Percentiles rank a stretch among this genome's conserved stretches.
phyloP scores from a whole-genome alignment of 164 flowering plant species.

The Sedum album region DNA sequence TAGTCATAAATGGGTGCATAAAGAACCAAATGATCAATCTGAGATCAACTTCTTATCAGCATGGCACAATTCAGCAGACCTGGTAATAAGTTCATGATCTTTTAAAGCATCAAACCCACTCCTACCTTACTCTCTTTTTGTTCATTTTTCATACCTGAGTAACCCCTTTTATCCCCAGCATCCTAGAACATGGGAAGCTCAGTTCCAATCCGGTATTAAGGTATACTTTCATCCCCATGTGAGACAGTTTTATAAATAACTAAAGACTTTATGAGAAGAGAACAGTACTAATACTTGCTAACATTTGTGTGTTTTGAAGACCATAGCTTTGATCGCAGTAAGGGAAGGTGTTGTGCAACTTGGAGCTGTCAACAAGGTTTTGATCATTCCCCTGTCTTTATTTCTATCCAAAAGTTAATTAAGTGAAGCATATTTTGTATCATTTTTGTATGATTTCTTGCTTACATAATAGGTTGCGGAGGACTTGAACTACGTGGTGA shows the following conservation, averaged over 20 bases:
- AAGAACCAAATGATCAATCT: constrained; percentile 67
- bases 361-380: constrained; percentile 78
- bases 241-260: not conserved
- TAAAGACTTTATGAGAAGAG: no score
- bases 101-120: no score
- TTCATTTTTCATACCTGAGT: not conserved
- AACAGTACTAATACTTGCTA: no score
- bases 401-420: not conserved
- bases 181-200: constrained; percentile 99
- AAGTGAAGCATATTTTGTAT: not conserved
- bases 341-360: constrained; percentile 91
- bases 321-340: constrained; percentile 90
- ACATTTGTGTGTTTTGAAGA: constrained; percentile 43
- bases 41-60: constrained; percentile 81
- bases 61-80: constrained; percentile 87
- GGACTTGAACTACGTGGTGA: constrained; percentile 70
- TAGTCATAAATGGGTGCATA: constrained; percentile 84
- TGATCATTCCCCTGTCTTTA: constrained; percentile 3
- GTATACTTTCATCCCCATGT: constrained; percentile 21
- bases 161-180: constrained; percentile 31
- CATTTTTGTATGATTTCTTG: not conserved
- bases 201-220: constrained; percentile 93
- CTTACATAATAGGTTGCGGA: constrained; percentile 57
- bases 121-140: not conserved
- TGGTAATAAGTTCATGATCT: constrained; percentile 32